Percentiles rank a stretch among this genome's conserved stretches.
phyloP scores from a whole-genome alignment of 2,329 filamentous ascomycete species.

The Sporothrix curviconia region DNA sequence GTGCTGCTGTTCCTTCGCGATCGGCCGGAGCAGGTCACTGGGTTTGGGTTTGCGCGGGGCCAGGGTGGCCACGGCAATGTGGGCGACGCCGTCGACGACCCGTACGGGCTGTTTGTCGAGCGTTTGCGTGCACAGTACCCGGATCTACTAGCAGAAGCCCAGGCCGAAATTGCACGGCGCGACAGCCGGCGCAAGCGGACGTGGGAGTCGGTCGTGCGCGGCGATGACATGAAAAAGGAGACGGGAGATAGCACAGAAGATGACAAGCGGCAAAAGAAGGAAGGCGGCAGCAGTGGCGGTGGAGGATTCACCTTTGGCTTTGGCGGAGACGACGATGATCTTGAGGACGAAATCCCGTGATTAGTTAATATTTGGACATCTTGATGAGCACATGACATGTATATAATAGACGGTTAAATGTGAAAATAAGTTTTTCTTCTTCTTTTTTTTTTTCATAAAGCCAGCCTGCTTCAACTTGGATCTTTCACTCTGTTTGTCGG shows the following conservation, averaged over 20 bases:
- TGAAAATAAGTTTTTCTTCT: background rate
- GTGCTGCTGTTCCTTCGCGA: slow-evolving; percentile 76
- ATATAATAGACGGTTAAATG: background rate
- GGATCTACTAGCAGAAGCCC: slow-evolving; percentile 57
- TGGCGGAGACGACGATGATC: slow-evolving; percentile 30
- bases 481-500: no score
- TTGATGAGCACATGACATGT: background rate
- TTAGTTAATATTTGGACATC: no score
- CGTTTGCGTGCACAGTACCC: slow-evolving; percentile 59
- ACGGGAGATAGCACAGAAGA: slow-evolving; percentile 22
- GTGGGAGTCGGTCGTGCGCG: slow-evolving; percentile 73
- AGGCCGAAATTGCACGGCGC: slow-evolving; percentile 54
- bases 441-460: background rate
- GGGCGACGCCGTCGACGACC: slow-evolving; percentile 60
- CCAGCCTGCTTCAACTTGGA: no score
- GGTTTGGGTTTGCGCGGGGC: slow-evolving; percentile 65
- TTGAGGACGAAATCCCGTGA: slow-evolving; percentile 35
- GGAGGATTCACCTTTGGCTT: slow-evolving; percentile 56
- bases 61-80: slow-evolving; percentile 42
- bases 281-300: background rate
- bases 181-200: slow-evolving; percentile 65
- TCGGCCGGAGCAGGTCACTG: slow-evolving; percentile 78
- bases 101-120: slow-evolving; percentile 68
- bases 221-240: slow-evolving; percentile 23
- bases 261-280: slow-evolving; percentile 25